Evolutionary conservation across 345 rosid species (phyloP).

Genomic region (Viola odorata): DNA sequence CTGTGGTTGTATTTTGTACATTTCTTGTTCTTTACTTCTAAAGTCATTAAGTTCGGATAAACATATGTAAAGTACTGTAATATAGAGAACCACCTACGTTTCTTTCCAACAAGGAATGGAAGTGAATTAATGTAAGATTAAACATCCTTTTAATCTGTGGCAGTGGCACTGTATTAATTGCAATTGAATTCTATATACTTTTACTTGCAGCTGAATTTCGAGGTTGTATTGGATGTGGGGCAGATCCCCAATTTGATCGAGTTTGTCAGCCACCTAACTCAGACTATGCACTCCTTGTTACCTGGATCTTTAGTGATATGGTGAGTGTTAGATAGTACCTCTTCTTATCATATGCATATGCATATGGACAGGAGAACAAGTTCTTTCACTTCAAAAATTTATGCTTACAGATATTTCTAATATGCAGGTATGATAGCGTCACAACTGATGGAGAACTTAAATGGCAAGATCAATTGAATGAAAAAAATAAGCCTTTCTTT

Average conservation of each 20-base stretch:
- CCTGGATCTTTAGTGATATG: constrained; percentile 82
- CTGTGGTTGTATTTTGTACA: no score
- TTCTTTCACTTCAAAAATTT: constrained; percentile 1
- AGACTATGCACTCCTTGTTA: constrained; percentile 52
- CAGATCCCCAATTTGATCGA: constrained; percentile 58
- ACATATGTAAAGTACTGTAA: no score
- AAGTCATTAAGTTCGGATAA: no score
- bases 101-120: no score
- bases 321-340: constrained; percentile 28
- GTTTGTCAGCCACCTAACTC: constrained; percentile 64
- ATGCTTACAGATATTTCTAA: constrained; percentile 1
- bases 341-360: not conserved
- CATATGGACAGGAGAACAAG: not conserved
- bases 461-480: constrained; percentile 67
- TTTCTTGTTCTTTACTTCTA: no score
- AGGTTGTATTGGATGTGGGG: constrained; percentile 40
- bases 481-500: constrained; percentile 71
- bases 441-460: constrained; percentile 49
- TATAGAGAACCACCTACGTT: no score
- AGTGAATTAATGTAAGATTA: no score
- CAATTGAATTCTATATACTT: no score
- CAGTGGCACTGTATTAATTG: no score
- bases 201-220: constrained; percentile 64
- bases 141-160: no score
- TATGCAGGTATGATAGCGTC: constrained; percentile 72